Percentiles rank a stretch among this genome's conserved stretches.
Evolutionary conservation across 371 early-diverging fungal species (phyloP).

Genomic region (Dentiscutata heterogama): DNA sequence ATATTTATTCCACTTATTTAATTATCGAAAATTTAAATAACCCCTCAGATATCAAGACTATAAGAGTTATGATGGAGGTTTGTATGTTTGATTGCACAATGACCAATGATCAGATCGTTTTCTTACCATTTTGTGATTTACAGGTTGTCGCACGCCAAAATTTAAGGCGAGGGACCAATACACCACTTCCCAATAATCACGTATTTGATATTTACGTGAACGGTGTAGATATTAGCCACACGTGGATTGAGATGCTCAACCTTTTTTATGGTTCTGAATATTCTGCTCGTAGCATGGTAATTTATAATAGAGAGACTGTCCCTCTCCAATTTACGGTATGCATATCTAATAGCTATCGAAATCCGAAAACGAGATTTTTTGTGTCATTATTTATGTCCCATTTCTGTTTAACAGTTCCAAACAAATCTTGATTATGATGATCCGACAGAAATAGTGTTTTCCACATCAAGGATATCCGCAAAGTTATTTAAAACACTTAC

Average conservation of each 20-base stretch:
- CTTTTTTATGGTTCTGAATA: slow-evolving; percentile 74
- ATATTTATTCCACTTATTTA: slow-evolving; percentile 72
- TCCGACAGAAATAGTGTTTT: slow-evolving; percentile 73
- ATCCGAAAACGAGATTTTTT: background rate
- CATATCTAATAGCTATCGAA: background rate
- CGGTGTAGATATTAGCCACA: slow-evolving; percentile 60
- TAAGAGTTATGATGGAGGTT: slow-evolving; percentile 71
- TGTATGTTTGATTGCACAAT: background rate
- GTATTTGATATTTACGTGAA: slow-evolving; percentile 77
- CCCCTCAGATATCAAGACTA: slow-evolving; percentile 70
- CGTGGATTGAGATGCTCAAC: slow-evolving; percentile 69
- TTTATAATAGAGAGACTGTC: slow-evolving; percentile 73
- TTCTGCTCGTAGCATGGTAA: slow-evolving; percentile 70
- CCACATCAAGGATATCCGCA: slow-evolving; percentile 72
- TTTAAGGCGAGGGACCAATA: slow-evolving; percentile 55
- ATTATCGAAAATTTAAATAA: slow-evolving; percentile 76
- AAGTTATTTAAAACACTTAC: slow-evolving; percentile 74
- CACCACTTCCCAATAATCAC: slow-evolving; percentile 54
- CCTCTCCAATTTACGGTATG: slow-evolving; percentile 73
- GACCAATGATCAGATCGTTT: background rate
- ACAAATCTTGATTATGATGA: slow-evolving; percentile 67
- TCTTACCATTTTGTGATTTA: background rate
- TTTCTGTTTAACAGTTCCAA: slow-evolving; percentile 55
- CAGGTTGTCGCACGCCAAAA: slow-evolving; percentile 76
- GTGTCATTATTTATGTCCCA: background rate